Evolutionary conservation across 2,329 filamentous ascomycete species (phyloP), one percentile per base, ranked within the genome.

Genomic region (Pyricularia pennisetigena): DNA sequence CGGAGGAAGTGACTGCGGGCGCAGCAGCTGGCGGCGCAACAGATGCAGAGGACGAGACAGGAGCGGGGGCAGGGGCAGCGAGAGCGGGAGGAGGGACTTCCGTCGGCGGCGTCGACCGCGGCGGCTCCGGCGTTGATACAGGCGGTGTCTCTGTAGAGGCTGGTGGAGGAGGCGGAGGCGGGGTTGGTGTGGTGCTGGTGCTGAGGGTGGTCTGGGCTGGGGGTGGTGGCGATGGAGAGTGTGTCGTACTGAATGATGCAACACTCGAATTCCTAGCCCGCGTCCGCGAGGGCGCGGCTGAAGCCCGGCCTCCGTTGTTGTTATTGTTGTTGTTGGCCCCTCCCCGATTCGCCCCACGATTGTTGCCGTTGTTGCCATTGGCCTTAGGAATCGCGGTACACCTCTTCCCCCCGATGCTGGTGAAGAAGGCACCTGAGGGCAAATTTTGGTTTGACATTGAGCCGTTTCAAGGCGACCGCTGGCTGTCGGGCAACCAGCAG

Each of bases 331-430:
- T 64, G 69, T 70, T 65, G 67, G 63, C 67, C 54, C 30, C 28
- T 66, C 68, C 54, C 67, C 64, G 63, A 65, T 65, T 61, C 64
- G 66, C 67, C 64, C 65, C 65, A 49, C 41, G 41, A 8, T 61
- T 70, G 68, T 61, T 72, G 64, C 71, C 32, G 7, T 64, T 70
- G 68, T 61, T 72, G 64, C 71, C 69, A 57, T 69, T 70, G 28
- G 68, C 70, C 72, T 75, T 82, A 65, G 83, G 83, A 71, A 86
- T 78, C 70, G 82, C 83, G 72, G 85, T 86, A 78, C 85, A 86
- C 75, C 80, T 80, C 74, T 79, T 82, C 67, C 82, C 83, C 69
- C 80, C 75, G 68, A 85, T 78, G 65, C 76, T 81, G 68, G 83
- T 86, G 69, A 83, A 79, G 70, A 82, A 81, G 69, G 81, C 80